A percentile compares a stretch with the other conserved stretches of the same genome.
phyloP scores from a whole-genome alignment of 73 alveolate genomes.

The Paramecium sonneborni region DNA sequence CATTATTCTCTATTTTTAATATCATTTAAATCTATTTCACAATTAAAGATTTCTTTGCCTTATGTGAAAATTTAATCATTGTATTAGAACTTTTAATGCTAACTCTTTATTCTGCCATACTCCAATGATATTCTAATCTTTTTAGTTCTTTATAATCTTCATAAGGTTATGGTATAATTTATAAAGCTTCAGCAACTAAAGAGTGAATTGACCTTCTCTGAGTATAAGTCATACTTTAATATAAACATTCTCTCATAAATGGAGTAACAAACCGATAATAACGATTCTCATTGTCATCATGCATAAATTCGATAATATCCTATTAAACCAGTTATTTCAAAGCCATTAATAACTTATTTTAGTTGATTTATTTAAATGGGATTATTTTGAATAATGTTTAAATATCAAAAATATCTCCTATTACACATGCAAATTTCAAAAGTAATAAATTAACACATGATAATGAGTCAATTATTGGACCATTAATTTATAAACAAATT shows the following conservation, averaged over 20 bases:
- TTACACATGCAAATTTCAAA: constrained; percentile 44
- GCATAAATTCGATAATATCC: constrained; percentile 51
- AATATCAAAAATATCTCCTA: constrained; percentile 64
- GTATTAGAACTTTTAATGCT: background rate
- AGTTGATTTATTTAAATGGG: constrained; percentile 24
- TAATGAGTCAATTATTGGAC: constrained; percentile 13
- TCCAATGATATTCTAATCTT: constrained; percentile 55
- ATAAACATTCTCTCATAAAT: constrained; percentile 55
- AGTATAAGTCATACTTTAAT: constrained; percentile 40
- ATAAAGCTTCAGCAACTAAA: constrained; percentile 57
- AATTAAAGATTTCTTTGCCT: constrained; percentile 59
- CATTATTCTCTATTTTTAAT: background rate
- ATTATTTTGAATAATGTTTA: constrained; percentile 37
- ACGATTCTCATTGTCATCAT: constrained; percentile 9
- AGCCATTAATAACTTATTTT: background rate
- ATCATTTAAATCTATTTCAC: constrained; percentile 37
- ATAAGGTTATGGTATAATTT: constrained; percentile 46
- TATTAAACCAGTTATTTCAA: background rate
- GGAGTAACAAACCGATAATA: constrained; percentile 49
- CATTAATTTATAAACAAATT: background rate
- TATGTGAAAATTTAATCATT: constrained; percentile 26
- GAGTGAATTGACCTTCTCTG: constrained; percentile 52
- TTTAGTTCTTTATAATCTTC: constrained; percentile 40
- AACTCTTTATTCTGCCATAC: constrained; percentile 50
- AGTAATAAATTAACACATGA: constrained; percentile 34